Conservation (phyloP, 2,329 filamentous ascomycete genomes). For the Arthrobotrys entomopaga region DNA sequence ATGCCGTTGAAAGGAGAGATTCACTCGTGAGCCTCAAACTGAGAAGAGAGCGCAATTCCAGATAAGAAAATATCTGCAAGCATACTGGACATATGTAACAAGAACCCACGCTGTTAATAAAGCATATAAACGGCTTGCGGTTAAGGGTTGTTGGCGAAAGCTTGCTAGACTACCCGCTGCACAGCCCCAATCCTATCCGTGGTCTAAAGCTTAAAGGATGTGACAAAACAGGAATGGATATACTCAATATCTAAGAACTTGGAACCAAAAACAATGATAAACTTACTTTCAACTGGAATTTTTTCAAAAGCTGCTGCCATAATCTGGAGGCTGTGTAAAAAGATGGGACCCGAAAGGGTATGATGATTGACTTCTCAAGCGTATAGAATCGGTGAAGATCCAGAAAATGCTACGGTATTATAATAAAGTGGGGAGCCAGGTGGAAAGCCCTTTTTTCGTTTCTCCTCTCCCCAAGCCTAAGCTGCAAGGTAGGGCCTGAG, state of each 20-base stretch:
- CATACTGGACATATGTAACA: constrained; percentile 46
- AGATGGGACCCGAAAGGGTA: constrained; percentile 52
- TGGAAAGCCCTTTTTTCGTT: constrained; percentile 48
- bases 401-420: constrained; percentile 52
- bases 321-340: constrained; percentile 54
- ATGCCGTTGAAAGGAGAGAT: constrained; percentile 40
- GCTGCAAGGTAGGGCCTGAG: constrained; percentile 50
- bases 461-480: constrained; percentile 37
- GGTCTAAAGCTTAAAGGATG: constrained; percentile 50
- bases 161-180: constrained; percentile 55
- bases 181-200: constrained; percentile 54
- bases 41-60: constrained; percentile 53
- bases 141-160: constrained; percentile 52
- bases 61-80: constrained; percentile 53
- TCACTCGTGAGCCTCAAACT: constrained; percentile 47
- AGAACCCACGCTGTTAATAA: constrained; percentile 31
- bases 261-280: constrained; percentile 22
- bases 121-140: constrained; percentile 27
- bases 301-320: constrained; percentile 54
- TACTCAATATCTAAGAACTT: constrained; percentile 38
- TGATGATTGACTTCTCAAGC: constrained; percentile 47
- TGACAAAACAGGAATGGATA: constrained; percentile 55
- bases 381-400: constrained; percentile 43
- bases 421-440: constrained; percentile 53
- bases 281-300: constrained; percentile 55